Percentiles rank a stretch among this genome's conserved stretches.
Evolutionary conservation across 1,284 basidiomycete genomes (phyloP).

Genomic region (Irpex lacteus): DNA sequence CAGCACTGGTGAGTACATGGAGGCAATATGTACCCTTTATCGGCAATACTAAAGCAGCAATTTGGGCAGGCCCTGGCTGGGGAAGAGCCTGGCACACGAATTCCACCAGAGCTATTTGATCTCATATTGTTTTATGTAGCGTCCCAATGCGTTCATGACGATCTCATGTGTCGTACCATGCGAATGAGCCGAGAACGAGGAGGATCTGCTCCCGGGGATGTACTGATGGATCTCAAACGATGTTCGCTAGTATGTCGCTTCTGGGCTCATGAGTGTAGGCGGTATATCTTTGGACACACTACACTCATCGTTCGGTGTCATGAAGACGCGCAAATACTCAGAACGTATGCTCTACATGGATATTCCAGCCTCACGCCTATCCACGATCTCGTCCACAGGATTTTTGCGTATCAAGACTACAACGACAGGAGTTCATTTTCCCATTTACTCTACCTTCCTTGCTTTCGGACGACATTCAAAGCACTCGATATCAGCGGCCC

Average conservation of each 20-base stretch:
- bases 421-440: neutral
- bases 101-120: neutral
- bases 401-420: neutral
- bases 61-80: no score
- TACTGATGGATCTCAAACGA: neutral
- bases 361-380: neutral
- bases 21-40: no score
- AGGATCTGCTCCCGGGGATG: neutral
- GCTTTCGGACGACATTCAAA: neutral
- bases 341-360: neutral
- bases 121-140: neutral
- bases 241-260: neutral
- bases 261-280: neutral
- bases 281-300: neutral
- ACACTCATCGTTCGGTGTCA: neutral
- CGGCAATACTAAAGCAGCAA: no score
- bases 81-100: neutral
- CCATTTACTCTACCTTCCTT: neutral
- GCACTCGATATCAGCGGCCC: neutral
- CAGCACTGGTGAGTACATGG: no score
- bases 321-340: neutral
- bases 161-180: neutral
- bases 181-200: neutral
- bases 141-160: neutral
- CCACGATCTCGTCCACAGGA: neutral